Conservation (phyloP, 768 basidiomycete genomes). For the Mrakia frigida region DNA sequence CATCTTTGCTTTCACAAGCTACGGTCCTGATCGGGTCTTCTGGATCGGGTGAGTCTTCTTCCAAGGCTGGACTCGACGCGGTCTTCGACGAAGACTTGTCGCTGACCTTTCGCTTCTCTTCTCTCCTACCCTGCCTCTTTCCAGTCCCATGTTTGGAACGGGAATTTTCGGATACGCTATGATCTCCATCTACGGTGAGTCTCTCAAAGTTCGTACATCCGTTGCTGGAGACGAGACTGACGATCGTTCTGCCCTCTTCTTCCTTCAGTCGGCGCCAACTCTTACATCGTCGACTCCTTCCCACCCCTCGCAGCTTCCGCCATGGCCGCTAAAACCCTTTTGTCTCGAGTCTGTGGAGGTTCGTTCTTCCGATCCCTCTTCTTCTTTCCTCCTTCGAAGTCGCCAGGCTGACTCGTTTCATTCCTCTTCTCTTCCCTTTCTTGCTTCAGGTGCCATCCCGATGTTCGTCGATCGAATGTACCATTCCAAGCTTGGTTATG, state of each 20-base stretch:
- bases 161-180: constrained; percentile 8
- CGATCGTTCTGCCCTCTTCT: too few species aligned
- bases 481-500: constrained; percentile 12
- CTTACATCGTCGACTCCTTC: constrained; percentile 26
- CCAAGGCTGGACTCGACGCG: background rate
- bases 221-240: too few species aligned
- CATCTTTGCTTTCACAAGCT: constrained; percentile 23
- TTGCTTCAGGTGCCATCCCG: background rate
- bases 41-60: background rate
- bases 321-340: constrained; percentile 29
- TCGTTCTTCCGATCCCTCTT: background rate
- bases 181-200: constrained; percentile 4
- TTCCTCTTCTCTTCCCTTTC: background rate
- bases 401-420: background rate
- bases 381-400: background rate
- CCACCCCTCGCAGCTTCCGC: constrained; percentile 27
- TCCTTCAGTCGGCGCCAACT: constrained; percentile 11
- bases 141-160: background rate
- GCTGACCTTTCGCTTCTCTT: background rate
- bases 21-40: background rate
- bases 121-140: too few species aligned
- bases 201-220: too few species aligned
- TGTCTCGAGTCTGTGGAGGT: constrained; percentile 23
- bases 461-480: constrained; percentile 30
- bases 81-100: background rate